Conservation (phyloP, 1,139 yeast genomes). For the Petasospora rhodanensis region DNA sequence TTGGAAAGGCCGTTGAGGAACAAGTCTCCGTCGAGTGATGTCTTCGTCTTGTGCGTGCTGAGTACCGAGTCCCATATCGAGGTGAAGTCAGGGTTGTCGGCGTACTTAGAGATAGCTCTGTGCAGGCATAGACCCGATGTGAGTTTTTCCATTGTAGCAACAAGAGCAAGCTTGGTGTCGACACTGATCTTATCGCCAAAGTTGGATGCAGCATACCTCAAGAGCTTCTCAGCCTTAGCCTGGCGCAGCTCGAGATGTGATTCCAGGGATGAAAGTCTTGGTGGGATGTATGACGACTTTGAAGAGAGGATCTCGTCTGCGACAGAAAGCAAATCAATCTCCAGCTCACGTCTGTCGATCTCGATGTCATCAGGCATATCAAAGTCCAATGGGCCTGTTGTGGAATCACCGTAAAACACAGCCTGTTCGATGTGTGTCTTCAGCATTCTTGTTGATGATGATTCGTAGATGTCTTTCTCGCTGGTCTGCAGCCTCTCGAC, state of each 20-base stretch:
- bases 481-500: conserved; percentile 38
- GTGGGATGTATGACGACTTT: conserved; percentile 40
- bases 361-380: conserved; percentile 42
- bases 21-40: conserved; percentile 10
- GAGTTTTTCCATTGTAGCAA: conserved; percentile 52
- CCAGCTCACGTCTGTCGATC: conserved; percentile 31
- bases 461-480: conserved; percentile 13
- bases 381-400: conserved; percentile 52
- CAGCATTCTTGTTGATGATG: conserved; percentile 25
- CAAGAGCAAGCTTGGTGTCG: conserved; percentile 32
- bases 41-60: conserved; percentile 7
- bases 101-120: conserved; percentile 29
- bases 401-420: conserved; percentile 41
- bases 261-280: conserved; percentile 37
- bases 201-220: conserved; percentile 18
- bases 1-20: conserved; percentile 26
- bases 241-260: conserved; percentile 42
- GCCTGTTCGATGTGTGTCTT: conserved; percentile 82
- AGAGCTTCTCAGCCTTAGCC: conserved; percentile 26
- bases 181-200: conserved; percentile 13
- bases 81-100: conserved; percentile 18
- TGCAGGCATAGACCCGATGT: conserved; percentile 52
- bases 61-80: conserved; percentile 21
- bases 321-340: conserved; percentile 45
- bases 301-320: conserved; percentile 53